These are phyloP conservation scores for Penstemon barbatus DNA, from an alignment of 257 asterid genomes.

Conservation along the genomic window DNA sequence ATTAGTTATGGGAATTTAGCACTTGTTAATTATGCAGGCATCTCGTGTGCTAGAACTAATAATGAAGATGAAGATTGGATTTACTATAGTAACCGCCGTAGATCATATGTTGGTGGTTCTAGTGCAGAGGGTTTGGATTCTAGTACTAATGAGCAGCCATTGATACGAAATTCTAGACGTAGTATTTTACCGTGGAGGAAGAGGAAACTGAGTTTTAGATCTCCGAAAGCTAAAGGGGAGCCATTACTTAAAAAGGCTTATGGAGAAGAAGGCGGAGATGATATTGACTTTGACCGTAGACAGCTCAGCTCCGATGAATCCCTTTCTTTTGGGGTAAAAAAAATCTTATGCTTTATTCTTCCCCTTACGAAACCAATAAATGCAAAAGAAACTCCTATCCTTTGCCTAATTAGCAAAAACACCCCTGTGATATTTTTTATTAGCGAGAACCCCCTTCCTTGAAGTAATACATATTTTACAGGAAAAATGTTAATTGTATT, in stretches of 20 bases:
- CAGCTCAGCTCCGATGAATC: slow-evolving; percentile 92
- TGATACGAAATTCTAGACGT: slow-evolving; percentile 58
- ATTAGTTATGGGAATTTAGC: slow-evolving; percentile 89
- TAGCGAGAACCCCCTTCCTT: too few species aligned
- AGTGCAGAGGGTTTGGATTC: slow-evolving; percentile 41
- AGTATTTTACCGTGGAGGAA: slow-evolving; percentile 93
- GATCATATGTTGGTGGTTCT: slow-evolving; percentile 67
- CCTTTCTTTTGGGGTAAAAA: slow-evolving; percentile 66
- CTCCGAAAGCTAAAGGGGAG: slow-evolving; percentile 92
- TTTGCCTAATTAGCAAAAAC: too few species aligned
- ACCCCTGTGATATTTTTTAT: background rate
- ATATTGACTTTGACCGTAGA: slow-evolving; percentile 87
- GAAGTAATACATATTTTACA: too few species aligned
- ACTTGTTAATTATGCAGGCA: slow-evolving; percentile 72
- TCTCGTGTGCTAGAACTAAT: slow-evolving; percentile 46
- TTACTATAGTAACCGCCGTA: slow-evolving; percentile 86
- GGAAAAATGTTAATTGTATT: too few species aligned
- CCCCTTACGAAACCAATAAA: background rate
- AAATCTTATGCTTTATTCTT: slow-evolving; percentile 15
- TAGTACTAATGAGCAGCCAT: slow-evolving; percentile 44
- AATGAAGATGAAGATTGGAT: slow-evolving; percentile 77
- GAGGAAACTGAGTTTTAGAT: slow-evolving; percentile 83
- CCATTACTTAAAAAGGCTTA: slow-evolving; percentile 83
- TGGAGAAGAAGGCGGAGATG: slow-evolving; percentile 99
- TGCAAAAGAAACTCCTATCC: too few species aligned